Conservation (phyloP, 1,284 basidiomycete genomes). For the Mycena sp. region DNA sequence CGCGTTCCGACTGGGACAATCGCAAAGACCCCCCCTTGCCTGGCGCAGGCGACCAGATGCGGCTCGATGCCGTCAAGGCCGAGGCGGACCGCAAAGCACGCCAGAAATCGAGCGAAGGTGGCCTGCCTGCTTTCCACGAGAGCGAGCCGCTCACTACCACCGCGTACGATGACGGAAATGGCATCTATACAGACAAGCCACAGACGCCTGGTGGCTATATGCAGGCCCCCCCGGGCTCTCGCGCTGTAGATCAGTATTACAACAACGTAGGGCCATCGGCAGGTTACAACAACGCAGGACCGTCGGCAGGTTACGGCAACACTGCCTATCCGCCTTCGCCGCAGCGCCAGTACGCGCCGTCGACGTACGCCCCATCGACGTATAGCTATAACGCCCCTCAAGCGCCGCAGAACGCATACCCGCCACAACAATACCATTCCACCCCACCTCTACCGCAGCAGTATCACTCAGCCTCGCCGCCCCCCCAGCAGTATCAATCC, state of each 20-base stretch:
- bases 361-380: conserved; percentile 52
- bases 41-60: conserved; percentile 51
- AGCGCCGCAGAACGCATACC: conserved; percentile 34
- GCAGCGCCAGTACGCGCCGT: conserved; percentile 48
- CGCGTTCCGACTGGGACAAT: conserved; percentile 52
- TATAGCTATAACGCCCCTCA: conserved; percentile 41
- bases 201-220: conserved; percentile 64
- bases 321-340: conserved; percentile 29
- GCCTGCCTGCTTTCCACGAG: conserved; percentile 80
- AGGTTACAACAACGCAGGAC: conserved; percentile 37
- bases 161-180: conserved; percentile 64
- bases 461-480: conserved; percentile 33
- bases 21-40: conserved; percentile 37
- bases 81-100: conserved; percentile 82
- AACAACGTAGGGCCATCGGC: conserved; percentile 54
- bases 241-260: conserved; percentile 81
- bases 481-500: conserved; percentile 23
- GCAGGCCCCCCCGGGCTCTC: conserved; percentile 67
- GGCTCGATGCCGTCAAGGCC: conserved; percentile 82
- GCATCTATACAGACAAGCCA: conserved; percentile 58
- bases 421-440: conserved; percentile 34
- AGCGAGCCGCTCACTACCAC: conserved; percentile 65
- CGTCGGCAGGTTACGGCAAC: no score
- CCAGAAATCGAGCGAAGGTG: conserved; percentile 60
- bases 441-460: conserved; percentile 27